A percentile compares a stretch with the other conserved stretches of the same genome.
These are phyloP conservation scores for Crassisporium funariophilum DNA, from an alignment of 768 basidiomycete genomes.

Conservation along the genomic window DNA sequence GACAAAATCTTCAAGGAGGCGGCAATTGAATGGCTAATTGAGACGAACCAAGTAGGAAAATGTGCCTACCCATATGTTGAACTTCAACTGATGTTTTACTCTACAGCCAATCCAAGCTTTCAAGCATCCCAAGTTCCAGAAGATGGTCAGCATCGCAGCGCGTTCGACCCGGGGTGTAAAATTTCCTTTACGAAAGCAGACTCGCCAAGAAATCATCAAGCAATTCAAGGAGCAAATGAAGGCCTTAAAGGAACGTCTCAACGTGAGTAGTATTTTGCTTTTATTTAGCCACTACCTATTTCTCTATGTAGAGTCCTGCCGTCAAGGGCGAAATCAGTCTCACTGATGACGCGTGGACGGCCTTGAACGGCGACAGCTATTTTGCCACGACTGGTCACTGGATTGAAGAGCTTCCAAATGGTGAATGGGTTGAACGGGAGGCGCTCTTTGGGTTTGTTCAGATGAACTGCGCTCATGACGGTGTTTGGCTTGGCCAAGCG, in stretches of 20 bases:
- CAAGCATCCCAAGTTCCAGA: constrained; percentile 30
- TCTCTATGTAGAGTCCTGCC: not conserved
- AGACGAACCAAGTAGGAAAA: constrained; percentile 1
- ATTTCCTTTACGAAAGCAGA: constrained; percentile 26
- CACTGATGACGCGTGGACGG: constrained; percentile 45
- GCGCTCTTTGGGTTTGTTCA: constrained; percentile 37
- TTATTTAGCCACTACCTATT: not conserved
- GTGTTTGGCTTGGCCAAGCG: constrained; percentile 6
- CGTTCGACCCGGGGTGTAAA: constrained; percentile 30
- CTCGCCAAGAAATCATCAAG: constrained; percentile 25
- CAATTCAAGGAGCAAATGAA: constrained; percentile 24
- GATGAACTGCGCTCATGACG: constrained; percentile 35
- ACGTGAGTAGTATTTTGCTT: not conserved
- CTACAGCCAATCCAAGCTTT: not conserved
- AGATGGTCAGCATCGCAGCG: constrained; percentile 23
- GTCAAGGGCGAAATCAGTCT: constrained; percentile 22
- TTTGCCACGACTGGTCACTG: constrained; percentile 41
- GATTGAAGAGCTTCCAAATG: constrained; percentile 30
- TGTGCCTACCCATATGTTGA: not conserved
- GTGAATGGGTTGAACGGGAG: constrained; percentile 29
- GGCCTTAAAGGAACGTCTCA: not conserved
- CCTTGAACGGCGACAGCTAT: constrained; percentile 37
- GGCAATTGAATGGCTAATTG: not conserved
- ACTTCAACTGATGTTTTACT: not conserved
- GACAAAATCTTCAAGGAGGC: not conserved